Base-by-base conservation (phyloP, 2,329 filamentous ascomycete genomes). In the Pestalotiopsis sp. region DNA sequence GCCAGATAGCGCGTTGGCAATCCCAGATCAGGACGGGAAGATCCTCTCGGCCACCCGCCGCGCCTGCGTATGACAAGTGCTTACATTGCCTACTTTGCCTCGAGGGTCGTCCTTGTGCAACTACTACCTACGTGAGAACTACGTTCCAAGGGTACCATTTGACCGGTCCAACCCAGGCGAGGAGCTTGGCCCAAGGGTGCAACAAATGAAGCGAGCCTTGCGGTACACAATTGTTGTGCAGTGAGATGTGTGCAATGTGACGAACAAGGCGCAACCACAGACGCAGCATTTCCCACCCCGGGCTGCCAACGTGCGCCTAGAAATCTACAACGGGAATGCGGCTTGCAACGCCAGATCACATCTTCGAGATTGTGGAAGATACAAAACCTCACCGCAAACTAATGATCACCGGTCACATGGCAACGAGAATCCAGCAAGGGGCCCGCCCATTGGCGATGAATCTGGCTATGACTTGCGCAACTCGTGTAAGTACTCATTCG, bases 21-120 rank as follows among this genome's bases (percentile, higher is more conserved):
- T 62, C n/a, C 13, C 25, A 64, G 61, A 64, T 64, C 61, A 64
- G 31, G 36, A 49, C 61, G 39, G 38, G 61, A 64, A 64, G 61
- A 64, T 64, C 61, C 38, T 52, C 38, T 20, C 27, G 39, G 12
- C 17, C 61, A 45, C 17, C n/a, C 12, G 61, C 31, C 4, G 31
- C 27, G 31, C 38, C 36, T 39, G 59, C 27, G 45, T 52, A 38
- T 20, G 56, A 59, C 59, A 62, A 62, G 59, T 62, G 59, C 27
- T 62, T 27, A 62, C 31, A 36, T 36, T 36, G 31, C 31, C 31
- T 36, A 36, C 31, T 2, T 36, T 36, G 6, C 59, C 36, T 59
- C 23, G 57, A 27, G 27, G 12, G 17, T 13, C 7, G 57, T 14
- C 13, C 23, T 17, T 52, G 45, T n/a, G 45, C 45, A 20, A 52